Evolutionary conservation across 2,329 filamentous ascomycete species (phyloP).

Genomic region (Orbilia quercus): DNA sequence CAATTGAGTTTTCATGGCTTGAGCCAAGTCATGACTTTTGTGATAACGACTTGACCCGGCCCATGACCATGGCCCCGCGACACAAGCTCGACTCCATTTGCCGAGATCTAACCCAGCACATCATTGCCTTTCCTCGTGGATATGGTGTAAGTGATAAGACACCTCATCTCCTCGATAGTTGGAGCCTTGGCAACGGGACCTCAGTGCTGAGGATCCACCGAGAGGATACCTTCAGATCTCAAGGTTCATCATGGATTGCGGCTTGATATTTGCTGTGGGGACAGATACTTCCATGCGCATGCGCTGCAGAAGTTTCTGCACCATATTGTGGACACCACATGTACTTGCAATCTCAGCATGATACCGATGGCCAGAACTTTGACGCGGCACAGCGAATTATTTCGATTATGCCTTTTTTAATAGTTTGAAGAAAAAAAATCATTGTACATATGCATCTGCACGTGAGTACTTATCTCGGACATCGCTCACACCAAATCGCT

Average conservation of each 20-base stretch:
- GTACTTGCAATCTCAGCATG: slow-evolving; percentile 22
- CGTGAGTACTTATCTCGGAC: slow-evolving; percentile 20
- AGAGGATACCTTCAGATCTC: slow-evolving; percentile 41
- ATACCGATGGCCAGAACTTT: slow-evolving; percentile 31
- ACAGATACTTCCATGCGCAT: slow-evolving; percentile 43
- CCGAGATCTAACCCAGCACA: background rate
- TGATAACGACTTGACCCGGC: slow-evolving; percentile 8
- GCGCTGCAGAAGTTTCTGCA: slow-evolving; percentile 8
- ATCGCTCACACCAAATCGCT: slow-evolving; percentile 3
- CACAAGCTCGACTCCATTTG: background rate
- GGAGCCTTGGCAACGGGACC: slow-evolving; percentile 49
- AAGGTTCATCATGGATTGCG: background rate
- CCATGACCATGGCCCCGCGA: background rate
- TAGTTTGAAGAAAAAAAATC: background rate
- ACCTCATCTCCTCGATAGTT: slow-evolving; percentile 24
- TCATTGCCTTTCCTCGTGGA: slow-evolving; percentile 12
- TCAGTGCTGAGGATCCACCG: slow-evolving; percentile 29
- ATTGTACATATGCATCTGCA: background rate
- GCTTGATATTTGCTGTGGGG: slow-evolving; percentile 39
- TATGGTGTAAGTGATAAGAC: slow-evolving; percentile 26
- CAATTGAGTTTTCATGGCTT: slow-evolving; percentile 17
- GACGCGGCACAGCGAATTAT: slow-evolving; percentile 34
- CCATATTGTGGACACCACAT: slow-evolving; percentile 42
- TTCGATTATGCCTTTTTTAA: slow-evolving; percentile 43
- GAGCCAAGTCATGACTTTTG: slow-evolving; percentile 1